Evolutionary conservation across 805 yeast species (phyloP), one percentile per base, ranked within the genome.

Genomic region (Schwanniomyces yamadae): DNA sequence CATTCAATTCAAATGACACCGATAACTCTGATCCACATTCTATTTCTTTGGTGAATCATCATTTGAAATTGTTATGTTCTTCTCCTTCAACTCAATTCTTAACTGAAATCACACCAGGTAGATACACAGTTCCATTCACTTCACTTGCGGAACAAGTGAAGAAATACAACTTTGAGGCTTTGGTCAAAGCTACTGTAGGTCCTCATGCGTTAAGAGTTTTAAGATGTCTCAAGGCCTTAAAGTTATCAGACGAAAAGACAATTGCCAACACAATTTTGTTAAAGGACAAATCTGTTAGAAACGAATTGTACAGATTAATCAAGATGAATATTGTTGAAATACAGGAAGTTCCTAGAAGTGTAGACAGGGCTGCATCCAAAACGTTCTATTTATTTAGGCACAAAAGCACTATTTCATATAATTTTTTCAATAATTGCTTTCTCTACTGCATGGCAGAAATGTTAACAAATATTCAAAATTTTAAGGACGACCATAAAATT

Each of bases 261-360:
- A 75, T 93, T 33, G 78, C 88, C 24, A 81, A 84, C 34, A 59
- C 77, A 11, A 91, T 93, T 1, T 62, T 93, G 34, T 71, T 93
- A 59, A 85, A 78, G 45, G 95, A 88, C 40, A 77, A 76, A 41
- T 84, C 80, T 23, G 84, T 89, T 6, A 72, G 96, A 38, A 78
- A 81, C 25, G 79, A 83, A 28, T 63, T 89, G 28, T 76, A 83
- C 30, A 75, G 77, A 22, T 64, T 93, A 36, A 74, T 85, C 18
- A 76, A 74, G 35, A 71, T 78, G 45, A 88, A 90, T 42, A 74
- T 85, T 13, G 66, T 90, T 13, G 96, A 91, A 54, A 73, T 90
- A 23, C 98, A 91, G 61, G 99, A 93, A 63, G 84, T 93, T 19
- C 97, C 98, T 9, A 77, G 91, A 50, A 83, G 95, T 6, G 82